Percentiles rank a stretch among this genome's conserved stretches.
These are phyloP conservation scores for Sporobolomyces phaffii DNA, from an alignment of 768 basidiomycete genomes.

Conservation along the genomic window DNA sequence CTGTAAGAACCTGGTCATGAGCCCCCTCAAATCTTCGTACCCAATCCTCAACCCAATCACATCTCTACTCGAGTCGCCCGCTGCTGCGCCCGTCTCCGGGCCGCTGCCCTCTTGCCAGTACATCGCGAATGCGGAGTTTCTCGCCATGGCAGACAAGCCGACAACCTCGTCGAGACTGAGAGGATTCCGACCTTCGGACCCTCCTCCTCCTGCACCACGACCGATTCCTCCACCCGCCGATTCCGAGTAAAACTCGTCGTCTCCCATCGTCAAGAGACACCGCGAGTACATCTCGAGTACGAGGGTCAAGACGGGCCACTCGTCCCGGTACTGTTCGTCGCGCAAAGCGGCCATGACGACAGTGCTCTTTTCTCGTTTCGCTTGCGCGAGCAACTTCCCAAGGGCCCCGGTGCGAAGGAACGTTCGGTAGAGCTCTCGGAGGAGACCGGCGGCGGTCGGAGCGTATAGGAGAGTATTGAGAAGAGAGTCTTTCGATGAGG, in stretches of 20 bases:
- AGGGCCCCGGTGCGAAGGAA: slow-evolving; percentile 59
- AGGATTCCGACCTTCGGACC: slow-evolving; percentile 57
- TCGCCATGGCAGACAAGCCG: slow-evolving; percentile 65
- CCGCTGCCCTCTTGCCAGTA: slow-evolving; percentile 60
- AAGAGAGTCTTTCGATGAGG: slow-evolving; percentile 52
- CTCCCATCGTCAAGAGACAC: slow-evolving; percentile 80
- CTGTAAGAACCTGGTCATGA: slow-evolving; percentile 69
- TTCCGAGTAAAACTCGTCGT: slow-evolving; percentile 83
- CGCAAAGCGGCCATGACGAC: slow-evolving; percentile 12
- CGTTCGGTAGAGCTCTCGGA: slow-evolving; percentile 68
- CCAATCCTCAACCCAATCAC: slow-evolving; percentile 51
- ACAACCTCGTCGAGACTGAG: slow-evolving; percentile 73
- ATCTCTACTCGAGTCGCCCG: slow-evolving; percentile 44
- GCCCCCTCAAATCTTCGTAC: slow-evolving; percentile 68
- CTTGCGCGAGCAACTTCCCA: slow-evolving; percentile 52
- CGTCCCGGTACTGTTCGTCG: slow-evolving; percentile 52
- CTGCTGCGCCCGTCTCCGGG: slow-evolving; percentile 37
- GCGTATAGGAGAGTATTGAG: slow-evolving; percentile 50
- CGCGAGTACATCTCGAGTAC: slow-evolving; percentile 76
- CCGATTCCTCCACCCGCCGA: not conserved
- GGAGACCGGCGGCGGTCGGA: slow-evolving; percentile 54
- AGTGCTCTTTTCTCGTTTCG: slow-evolving; percentile 7
- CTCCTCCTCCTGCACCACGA: slow-evolving; percentile 25
- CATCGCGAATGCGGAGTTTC: slow-evolving; percentile 76
- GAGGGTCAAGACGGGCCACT: slow-evolving; percentile 69